Conservation (phyloP, 768 basidiomycete genomes). For the Serendipita sp. region DNA sequence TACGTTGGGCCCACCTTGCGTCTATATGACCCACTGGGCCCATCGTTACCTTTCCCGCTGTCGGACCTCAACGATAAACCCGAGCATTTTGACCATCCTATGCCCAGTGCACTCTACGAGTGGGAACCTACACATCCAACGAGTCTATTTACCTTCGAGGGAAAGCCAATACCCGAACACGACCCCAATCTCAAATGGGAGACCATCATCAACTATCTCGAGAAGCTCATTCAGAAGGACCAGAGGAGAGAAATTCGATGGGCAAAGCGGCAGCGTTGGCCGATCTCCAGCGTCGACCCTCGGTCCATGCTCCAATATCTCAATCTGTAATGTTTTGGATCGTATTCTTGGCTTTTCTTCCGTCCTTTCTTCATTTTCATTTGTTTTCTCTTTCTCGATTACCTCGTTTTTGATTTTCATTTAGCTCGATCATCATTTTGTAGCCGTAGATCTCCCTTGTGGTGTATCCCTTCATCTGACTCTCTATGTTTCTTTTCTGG, state of each 20-base stretch:
- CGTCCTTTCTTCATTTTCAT: too few species aligned
- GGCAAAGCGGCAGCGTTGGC: not conserved
- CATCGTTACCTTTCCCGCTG: not conserved
- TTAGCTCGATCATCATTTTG: not conserved
- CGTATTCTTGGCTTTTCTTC: too few species aligned
- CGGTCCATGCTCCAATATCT: constrained; percentile 1
- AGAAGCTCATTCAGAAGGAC: not conserved
- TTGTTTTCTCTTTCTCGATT: not conserved
- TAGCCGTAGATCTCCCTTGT: not conserved
- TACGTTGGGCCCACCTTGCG: not conserved
- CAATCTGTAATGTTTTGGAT: too few species aligned
- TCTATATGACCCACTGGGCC: constrained; percentile 3
- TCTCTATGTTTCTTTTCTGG: not conserved
- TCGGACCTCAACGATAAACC: not conserved
- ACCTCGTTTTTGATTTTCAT: not conserved
- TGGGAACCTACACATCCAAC: not conserved
- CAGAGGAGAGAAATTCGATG: not conserved
- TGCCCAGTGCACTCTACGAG: not conserved
- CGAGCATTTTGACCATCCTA: not conserved
- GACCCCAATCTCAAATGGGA: not conserved
- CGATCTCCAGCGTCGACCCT: not conserved
- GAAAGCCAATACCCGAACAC: not conserved
- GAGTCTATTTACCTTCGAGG: not conserved
- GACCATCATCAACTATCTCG: not conserved
- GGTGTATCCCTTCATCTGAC: not conserved